Evolutionary conservation across 352 stramenopile species (phyloP), one percentile per base, ranked within the genome.

Genomic region (Globisporangium heterothallicum): DNA sequence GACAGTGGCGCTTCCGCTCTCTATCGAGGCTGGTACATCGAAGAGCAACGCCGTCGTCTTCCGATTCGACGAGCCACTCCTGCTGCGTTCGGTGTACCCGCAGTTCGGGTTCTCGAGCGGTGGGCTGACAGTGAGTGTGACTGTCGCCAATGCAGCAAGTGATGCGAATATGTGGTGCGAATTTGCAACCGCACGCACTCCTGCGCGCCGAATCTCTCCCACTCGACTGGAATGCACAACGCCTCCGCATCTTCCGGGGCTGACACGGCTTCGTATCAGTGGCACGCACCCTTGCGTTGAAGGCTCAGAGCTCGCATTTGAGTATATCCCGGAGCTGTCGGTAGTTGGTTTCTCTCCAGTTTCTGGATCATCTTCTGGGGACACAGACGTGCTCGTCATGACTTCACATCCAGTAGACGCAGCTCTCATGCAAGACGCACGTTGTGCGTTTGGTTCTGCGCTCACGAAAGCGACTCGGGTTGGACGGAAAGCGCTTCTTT

Each of bases 11-110:
- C 21, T 81, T 32, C 38, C 68, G 0, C 5, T 81, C 6, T 63
- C 50, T 5, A 0, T 81, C 9, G 32, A 26, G 0, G 34, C 49
- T 8, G 49, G 58, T 14, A 24, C 21, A 2, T 51, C 45, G 2
- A 12, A 18, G 12, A 77, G 64, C 48, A 75, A 78, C 51, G 53
- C 64, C 6, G 32, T 78, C 13, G 24, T 79, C 16, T 10, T 77
- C 25, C 55, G 51, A 2, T 76, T 81, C 13, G 59, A 66, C 25
- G 49, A 49, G 13, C 62, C 64, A 1, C 48, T 74, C 0, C 8
- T 55, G n/a, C 6, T 70, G 19, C 49, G 36, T 36, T 30, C 44
- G 19, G 49, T 50, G n/a, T 29, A 36, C 2, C 66, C 71, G n/a
- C 48, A 19, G 18, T 48, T 73, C 24, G 68, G 63, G 0, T 74